Evolutionary conservation across 805 yeast genomes (phyloP).

Genomic region (Cyberlindnera suaveolens): DNA sequence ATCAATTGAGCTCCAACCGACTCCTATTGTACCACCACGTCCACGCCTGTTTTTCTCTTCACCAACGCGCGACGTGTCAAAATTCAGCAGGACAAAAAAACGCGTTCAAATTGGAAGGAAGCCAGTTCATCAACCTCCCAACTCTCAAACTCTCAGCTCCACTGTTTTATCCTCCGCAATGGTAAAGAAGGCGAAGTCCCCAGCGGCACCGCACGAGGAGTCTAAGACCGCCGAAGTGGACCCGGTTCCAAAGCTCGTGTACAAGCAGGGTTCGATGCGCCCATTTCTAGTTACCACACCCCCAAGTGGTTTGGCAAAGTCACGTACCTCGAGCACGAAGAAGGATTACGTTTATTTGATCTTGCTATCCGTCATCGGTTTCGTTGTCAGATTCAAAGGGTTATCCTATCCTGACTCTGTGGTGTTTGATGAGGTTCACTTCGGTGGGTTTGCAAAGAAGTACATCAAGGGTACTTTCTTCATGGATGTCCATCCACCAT

Average conservation of each 20-base stretch:
- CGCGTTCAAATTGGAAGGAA: too few species aligned
- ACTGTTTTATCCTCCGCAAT: constrained; percentile 1
- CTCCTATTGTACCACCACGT: too few species aligned
- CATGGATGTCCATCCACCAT: constrained; percentile 77
- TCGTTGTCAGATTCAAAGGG: constrained; percentile 52
- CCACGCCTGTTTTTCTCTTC: too few species aligned
- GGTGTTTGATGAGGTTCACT: constrained; percentile 90
- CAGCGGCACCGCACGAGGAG: not conserved
- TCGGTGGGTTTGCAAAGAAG: constrained; percentile 92
- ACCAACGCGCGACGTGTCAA: too few species aligned
- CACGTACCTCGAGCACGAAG: constrained; percentile 33
- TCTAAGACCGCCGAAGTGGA: constrained; percentile 15
- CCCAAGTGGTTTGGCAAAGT: constrained; percentile 30
- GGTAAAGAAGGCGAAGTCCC: constrained; percentile 14
- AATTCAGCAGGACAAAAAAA: too few species aligned
- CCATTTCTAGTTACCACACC: constrained; percentile 50
- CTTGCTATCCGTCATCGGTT: constrained; percentile 44
- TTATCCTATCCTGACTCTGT: constrained; percentile 71
- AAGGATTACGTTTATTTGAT: constrained; percentile 36
- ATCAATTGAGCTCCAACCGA: too few species aligned
- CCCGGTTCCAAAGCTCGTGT: constrained; percentile 39
- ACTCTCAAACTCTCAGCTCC: too few species aligned
- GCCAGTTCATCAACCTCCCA: too few species aligned
- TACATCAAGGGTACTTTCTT: constrained; percentile 62
- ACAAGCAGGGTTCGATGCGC: constrained; percentile 46